Percentiles rank a stretch among this genome's conserved stretches.
Conservation (phyloP, 75 land plant species). For the Sequoiadendron giganteum region DNA sequence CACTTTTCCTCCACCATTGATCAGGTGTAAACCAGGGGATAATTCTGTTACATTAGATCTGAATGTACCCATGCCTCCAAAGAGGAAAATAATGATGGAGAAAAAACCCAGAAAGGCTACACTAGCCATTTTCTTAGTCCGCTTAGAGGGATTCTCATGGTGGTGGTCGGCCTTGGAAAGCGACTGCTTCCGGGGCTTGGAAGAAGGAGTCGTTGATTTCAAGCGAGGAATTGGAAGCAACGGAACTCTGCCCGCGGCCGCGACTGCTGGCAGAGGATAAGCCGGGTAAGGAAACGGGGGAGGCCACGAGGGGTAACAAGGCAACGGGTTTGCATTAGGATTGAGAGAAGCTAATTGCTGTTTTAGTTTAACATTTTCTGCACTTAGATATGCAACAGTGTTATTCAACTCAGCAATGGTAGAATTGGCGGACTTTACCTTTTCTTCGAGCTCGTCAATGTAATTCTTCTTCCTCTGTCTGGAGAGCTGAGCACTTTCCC, state of each 20-base stretch:
- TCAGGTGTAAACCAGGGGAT: neutral
- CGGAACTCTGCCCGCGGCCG: conserved; percentile 45
- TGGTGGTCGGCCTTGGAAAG: conserved; percentile 8
- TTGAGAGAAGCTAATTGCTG: conserved; percentile 59
- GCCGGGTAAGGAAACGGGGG: conserved; percentile 56
- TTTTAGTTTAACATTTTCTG: conserved; percentile 81
- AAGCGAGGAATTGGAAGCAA: conserved; percentile 87
- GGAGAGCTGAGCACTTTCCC: conserved; percentile 97
- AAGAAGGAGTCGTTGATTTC: conserved; percentile 47
- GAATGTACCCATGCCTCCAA: conserved; percentile 33
- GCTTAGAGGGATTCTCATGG: conserved; percentile 25
- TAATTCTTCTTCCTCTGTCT: conserved; percentile 96
- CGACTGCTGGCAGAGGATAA: conserved; percentile 43
- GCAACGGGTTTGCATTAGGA: conserved; percentile 17
- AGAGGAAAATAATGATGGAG: conserved; percentile 37
- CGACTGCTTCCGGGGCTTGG: neutral
- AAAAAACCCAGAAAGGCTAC: conserved; percentile 68
- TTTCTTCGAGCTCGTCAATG: conserved; percentile 94
- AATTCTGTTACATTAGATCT: neutral
- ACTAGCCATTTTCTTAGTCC: conserved; percentile 76
- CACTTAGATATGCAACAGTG: conserved; percentile 67
- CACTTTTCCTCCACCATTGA: conserved; percentile 47
- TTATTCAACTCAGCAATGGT: conserved; percentile 77
- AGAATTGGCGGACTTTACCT: conserved; percentile 67
- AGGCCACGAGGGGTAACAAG: conserved; percentile 24